These are phyloP conservation scores for Leishmania arabica DNA, from an alignment of 208 protist species.

Conservation along the genomic window DNA sequence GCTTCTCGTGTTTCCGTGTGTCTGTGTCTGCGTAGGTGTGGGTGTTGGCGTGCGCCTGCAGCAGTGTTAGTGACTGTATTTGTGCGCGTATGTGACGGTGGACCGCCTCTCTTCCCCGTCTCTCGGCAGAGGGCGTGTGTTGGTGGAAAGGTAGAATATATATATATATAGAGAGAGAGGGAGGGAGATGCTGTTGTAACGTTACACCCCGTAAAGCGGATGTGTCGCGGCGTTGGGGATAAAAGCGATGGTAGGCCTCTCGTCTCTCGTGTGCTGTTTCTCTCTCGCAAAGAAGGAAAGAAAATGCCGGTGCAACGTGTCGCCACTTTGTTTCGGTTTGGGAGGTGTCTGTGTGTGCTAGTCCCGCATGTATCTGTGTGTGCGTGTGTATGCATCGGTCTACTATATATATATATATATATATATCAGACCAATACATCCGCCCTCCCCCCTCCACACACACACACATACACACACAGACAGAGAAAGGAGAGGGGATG, in stretches of 20 bases:
- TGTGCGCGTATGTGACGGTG: background rate
- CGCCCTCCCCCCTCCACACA: background rate
- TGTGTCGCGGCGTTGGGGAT: background rate
- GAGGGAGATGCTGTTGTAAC: background rate
- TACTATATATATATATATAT: background rate
- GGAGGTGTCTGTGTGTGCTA: background rate
- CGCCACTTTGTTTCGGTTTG: background rate
- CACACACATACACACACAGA: background rate
- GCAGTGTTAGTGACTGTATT: background rate
- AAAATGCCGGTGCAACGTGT: background rate
- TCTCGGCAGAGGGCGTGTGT: background rate
- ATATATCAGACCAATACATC: background rate
- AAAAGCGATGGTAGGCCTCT: background rate
- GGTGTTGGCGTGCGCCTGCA: background rate
- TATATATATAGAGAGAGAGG: background rate
- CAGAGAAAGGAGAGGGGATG: background rate
- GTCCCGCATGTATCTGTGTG: background rate
- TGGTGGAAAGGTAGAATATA: too few species aligned
- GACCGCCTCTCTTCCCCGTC: background rate
- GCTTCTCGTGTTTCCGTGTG: background rate
- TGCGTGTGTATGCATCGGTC: background rate
- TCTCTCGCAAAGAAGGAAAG: background rate
- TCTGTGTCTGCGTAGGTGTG: conserved; percentile 1
- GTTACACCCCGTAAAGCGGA: background rate
- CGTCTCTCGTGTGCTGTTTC: background rate